Conservation (phyloP, 768 basidiomycete species). For the Chalciporus pseudorubinellus region DNA sequence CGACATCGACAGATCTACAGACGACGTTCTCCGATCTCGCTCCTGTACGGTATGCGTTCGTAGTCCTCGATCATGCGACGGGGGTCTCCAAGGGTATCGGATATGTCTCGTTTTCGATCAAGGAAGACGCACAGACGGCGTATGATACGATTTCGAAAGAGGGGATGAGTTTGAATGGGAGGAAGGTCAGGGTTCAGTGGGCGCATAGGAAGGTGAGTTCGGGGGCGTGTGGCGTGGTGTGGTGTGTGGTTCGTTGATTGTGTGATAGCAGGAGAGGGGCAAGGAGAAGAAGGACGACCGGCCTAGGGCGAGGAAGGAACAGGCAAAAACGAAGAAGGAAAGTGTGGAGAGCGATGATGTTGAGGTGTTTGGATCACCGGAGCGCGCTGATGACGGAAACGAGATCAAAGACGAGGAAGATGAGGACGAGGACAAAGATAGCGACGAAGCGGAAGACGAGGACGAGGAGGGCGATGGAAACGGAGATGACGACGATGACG, state of each 20-base stretch:
- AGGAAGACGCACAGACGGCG: conserved; percentile 81
- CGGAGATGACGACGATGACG: conserved; percentile 32
- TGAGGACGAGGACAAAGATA: too few species aligned
- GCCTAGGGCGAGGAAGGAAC: background rate
- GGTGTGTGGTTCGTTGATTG: background rate
- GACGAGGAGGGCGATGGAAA: conserved; percentile 34
- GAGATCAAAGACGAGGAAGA: conserved; percentile 44
- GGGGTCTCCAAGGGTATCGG: conserved; percentile 91
- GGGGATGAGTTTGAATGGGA: conserved; percentile 62
- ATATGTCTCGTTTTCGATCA: conserved; percentile 88
- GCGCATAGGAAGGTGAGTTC: conserved; percentile 68
- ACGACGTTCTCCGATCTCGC: conserved; percentile 95
- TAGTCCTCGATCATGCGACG: conserved; percentile 77
- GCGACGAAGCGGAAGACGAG: too few species aligned
- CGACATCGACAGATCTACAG: conserved; percentile 86
- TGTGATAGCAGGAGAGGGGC: conserved; percentile 26
- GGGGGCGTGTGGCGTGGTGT: background rate
- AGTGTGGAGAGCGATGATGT: background rate
- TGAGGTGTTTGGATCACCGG: background rate
- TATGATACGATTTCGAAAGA: conserved; percentile 63
- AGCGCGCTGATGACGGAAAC: too few species aligned
- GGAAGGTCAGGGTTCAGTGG: conserved; percentile 75
- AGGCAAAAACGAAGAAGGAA: background rate
- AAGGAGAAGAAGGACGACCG: conserved; percentile 60
- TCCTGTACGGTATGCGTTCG: conserved; percentile 90